These are phyloP conservation scores for Jamesozyma gamospora DNA, from an alignment of 805 yeast species.

Conservation along the genomic window DNA sequence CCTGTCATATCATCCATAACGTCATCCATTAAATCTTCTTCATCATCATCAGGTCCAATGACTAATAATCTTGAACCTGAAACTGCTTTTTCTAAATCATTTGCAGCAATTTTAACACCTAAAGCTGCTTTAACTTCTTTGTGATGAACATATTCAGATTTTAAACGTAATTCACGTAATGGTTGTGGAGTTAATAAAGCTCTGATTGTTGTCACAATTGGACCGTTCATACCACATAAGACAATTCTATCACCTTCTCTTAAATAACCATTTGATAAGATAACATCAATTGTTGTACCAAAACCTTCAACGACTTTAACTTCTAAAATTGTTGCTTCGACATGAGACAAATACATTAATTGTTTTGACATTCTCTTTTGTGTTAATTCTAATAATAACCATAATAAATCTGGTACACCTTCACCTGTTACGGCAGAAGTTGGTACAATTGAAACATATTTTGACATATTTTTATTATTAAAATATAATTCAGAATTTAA, in stretches of 20 bases:
- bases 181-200: constrained; percentile 98
- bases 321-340: constrained; percentile 94
- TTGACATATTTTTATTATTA: constrained; percentile 89
- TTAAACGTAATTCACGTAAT: constrained; percentile 86
- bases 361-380: constrained; percentile 99
- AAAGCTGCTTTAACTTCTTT: constrained; percentile 98
- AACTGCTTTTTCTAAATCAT: constrained; percentile 95
- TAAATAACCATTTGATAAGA: constrained; percentile 90
- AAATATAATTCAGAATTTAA: constrained; percentile 92
- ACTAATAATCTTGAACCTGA: constrained; percentile 95
- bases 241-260: constrained; percentile 93
- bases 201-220: constrained; percentile 90
- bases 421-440: constrained; percentile 99
- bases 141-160: constrained; percentile 93
- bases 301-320: constrained; percentile 97
- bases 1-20: constrained; percentile 98
- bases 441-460: constrained; percentile 92
- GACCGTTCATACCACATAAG: constrained; percentile 96
- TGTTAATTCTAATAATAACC: constrained; percentile 89
- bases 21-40: constrained; percentile 93
- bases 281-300: constrained; percentile 97
- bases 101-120: constrained; percentile 97
- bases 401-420: constrained; percentile 97
- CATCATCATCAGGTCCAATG: constrained; percentile 95
- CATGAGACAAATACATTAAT: constrained; percentile 80